Evolutionary conservation across 2,329 filamentous ascomycete species (phyloP), one percentile per base, ranked within the genome.

Genomic region (Colletotrichum musae): DNA sequence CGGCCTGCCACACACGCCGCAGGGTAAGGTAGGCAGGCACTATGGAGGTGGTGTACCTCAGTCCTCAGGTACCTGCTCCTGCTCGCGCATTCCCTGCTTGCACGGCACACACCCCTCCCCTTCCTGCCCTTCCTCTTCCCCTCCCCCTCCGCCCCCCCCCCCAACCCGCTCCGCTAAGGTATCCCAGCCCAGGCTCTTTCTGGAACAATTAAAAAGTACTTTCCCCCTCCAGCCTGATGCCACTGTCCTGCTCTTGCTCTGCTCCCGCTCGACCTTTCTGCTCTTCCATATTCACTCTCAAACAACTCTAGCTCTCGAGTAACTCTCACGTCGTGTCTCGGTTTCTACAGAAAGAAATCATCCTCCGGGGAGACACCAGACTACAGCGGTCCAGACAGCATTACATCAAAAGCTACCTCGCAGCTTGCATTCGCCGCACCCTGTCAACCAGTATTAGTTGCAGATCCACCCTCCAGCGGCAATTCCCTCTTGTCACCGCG

Each of bases 161-260:
- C 59, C 56, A 39, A 62, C 47, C 28, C 43, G 28, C 52, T 62
- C 48, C 48, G 36, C 62, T 45, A n/a, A 43, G 58, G 64, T 60
- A 61, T 62, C 28, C 60, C 9, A 63, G 64, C 32, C 39, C 56
- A 50, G 62, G 50, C 59, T 59, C 43, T 59, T 57, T 60, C 50
- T 47, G 66, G 62, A 69, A 60, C 57, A 28, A 69, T 66, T 69
- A 50, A 69, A 69, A 69, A 28, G 50, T 48, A 67, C 67, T 67
- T 69, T 48, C 32, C 56, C 66, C 62, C 56, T 61, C 56, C 36
- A 24, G 16, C 18, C 51, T 48, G 16, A 43, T 5, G 7, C 51
- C 15, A 18, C 24, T 45, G 36, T 45, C 16, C 43, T 12, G 26
- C 12, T 21, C 6, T 21, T 50, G n/a, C 12, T 16, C 16, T 64